Base-by-base conservation (phyloP, 208 protist genomes). In the Phytomonas francai region DNA sequence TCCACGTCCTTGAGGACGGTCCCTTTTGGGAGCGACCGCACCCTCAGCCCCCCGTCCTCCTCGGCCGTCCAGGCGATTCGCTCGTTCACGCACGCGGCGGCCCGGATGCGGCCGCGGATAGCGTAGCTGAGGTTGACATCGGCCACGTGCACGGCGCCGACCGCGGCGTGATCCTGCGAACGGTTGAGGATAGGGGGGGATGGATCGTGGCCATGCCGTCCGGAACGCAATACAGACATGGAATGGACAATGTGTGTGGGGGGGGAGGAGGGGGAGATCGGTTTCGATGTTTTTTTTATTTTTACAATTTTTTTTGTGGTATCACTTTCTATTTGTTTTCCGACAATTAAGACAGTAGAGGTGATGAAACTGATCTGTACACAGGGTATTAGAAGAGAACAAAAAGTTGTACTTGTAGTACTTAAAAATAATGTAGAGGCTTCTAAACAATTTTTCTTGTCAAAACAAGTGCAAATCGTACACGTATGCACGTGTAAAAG, bases 61-160 rank as follows among this genome's bases (percentile, higher is more conserved):
- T 93, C 85, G 19, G 78, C 87, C 11, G 82, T 91, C 88, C 90
- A 95, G 63, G 77, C 79, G 36, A 87, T 67, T 67, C 85, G 87
- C 22, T 89, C 87, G 60, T 82, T 87, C 25, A 92, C 71, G 1
- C 78, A 59, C n/a, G 81, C 74, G 16, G 81, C 72, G 59, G 63
- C 78, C 28, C 87, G 82, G 14, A 85, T 75, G 14, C 71, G 57
- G 16, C 65, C 89, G 6, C 83, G 67, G 45, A 92, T 64, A 25
- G 68, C 72, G 74, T 80, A 92, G 3, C 76, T 70, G 16, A 87
- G 80, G 65, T 80, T 85, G 30, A 91, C 81, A 80, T 95, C 87
- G n/a, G 80, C 78, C 0, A 89, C 77, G 28, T 81, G 70, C 16
- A 54, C 4, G 63, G 54, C 4, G 65, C 34, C 16, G 11, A 54